These are phyloP conservation scores for Umbellularia californica DNA, from an alignment of 164 flowering plant species.

Conservation along the genomic window DNA sequence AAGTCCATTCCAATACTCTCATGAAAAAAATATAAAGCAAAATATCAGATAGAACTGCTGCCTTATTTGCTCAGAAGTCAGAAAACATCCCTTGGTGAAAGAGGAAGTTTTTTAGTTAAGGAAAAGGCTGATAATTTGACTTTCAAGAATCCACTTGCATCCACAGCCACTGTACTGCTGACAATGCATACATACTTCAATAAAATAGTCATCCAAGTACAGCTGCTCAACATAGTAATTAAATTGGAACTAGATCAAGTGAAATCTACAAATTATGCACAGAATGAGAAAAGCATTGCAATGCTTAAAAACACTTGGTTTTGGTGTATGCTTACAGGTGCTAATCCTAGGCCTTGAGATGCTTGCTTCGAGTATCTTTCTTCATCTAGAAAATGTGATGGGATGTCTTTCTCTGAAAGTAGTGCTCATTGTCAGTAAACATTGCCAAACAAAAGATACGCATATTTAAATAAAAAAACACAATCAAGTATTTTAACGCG, in stretches of 20 bases:
- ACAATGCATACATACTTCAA: background rate
- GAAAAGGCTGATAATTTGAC: too few species aligned
- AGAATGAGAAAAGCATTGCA: too few species aligned
- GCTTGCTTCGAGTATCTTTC: slow-evolving; percentile 63
- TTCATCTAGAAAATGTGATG: slow-evolving; percentile 65
- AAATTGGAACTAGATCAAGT: background rate
- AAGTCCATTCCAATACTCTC: too few species aligned
- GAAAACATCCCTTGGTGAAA: too few species aligned
- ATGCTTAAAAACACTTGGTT: background rate
- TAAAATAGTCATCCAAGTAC: background rate
- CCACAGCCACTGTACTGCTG: background rate
- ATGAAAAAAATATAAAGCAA: too few species aligned
- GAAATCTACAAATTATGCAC: background rate
- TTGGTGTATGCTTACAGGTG: slow-evolving; percentile 43
- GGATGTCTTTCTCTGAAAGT: slow-evolving; percentile 84
- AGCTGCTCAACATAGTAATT: background rate
- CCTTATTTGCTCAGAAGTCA: too few species aligned
- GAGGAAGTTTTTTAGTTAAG: too few species aligned
- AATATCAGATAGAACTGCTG: too few species aligned
- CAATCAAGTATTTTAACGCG: background rate
- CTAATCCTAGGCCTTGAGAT: slow-evolving; percentile 49
- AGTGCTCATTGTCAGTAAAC: background rate
- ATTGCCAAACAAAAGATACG: background rate
- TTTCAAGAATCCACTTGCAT: too few species aligned
- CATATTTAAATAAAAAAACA: background rate